A percentile compares a stretch with the other conserved stretches of the same genome.
These are phyloP conservation scores for Thelonectria blattea DNA, from an alignment of 2,329 filamentous ascomycete genomes.

Conservation along the genomic window DNA sequence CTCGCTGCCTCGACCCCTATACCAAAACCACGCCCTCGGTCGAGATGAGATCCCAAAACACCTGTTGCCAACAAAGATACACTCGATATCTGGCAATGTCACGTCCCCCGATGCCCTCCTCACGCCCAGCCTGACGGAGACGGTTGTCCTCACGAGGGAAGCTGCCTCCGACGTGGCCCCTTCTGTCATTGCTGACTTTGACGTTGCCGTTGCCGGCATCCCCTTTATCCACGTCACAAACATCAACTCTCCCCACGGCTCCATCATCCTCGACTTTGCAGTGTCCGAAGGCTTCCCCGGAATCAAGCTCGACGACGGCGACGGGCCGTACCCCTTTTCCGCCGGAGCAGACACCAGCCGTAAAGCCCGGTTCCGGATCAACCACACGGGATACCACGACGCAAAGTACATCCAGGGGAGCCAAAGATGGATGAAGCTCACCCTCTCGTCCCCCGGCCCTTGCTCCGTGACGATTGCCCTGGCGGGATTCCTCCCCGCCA, in stretches of 20 bases:
- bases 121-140: background rate
- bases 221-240: background rate
- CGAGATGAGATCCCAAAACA: background rate
- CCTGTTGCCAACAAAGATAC: background rate
- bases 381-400: background rate
- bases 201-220: background rate
- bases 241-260: background rate
- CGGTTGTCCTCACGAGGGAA: background rate
- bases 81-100: background rate
- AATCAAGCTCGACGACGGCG: background rate
- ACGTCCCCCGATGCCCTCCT: background rate
- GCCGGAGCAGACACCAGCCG: background rate
- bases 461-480: background rate
- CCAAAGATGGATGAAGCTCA: background rate
- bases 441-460: background rate
- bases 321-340: background rate
- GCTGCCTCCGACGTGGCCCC: background rate
- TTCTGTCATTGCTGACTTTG: background rate
- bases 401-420: background rate
- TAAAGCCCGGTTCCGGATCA: background rate
- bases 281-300: constrained; percentile 1
- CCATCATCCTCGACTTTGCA: background rate
- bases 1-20: background rate
- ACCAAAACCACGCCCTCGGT: background rate
- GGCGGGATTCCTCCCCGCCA: background rate